phyloP scores from a whole-genome alignment of 2,329 filamentous ascomycete genomes.

The Aciculosporium take region DNA sequence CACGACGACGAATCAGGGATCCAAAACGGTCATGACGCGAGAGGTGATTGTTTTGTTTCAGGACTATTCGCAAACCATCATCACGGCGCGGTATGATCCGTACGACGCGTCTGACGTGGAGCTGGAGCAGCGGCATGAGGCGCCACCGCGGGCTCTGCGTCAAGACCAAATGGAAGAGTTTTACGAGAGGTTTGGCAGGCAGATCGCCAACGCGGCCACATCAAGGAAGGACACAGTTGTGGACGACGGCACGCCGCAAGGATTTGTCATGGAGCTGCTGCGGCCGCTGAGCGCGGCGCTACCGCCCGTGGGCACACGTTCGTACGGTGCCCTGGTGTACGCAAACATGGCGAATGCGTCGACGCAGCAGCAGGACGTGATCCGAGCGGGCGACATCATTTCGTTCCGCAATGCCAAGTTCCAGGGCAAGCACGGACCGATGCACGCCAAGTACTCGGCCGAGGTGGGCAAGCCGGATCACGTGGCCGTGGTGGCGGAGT shows the following conservation, averaged over 20 bases:
- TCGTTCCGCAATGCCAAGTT: conserved; percentile 87
- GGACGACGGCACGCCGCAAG: conserved; percentile 69
- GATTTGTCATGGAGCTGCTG: conserved; percentile 67
- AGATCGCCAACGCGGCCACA: conserved; percentile 55
- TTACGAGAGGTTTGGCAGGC: conserved; percentile 67
- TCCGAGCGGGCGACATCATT: conserved; percentile 82
- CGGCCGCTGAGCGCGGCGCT: conserved; percentile 60
- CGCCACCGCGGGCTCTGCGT: conserved; percentile 64
- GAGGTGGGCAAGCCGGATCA: conserved; percentile 86
- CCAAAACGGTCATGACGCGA: conserved; percentile 59
- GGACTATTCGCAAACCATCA: conserved; percentile 89
- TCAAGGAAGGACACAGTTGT: conserved; percentile 67
- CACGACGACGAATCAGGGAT: conserved; percentile 51
- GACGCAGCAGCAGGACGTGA: conserved; percentile 81
- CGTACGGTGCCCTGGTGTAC: conserved; percentile 87
- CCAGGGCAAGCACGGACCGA: conserved; percentile 84
- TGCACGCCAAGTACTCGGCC: conserved; percentile 84
- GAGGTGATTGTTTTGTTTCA: conserved; percentile 80
- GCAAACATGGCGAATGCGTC: conserved; percentile 89
- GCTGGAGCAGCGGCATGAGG: conserved; percentile 75
- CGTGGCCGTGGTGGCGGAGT: conserved; percentile 82
- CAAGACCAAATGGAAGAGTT: conserved; percentile 88
- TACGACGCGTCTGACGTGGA: conserved; percentile 57
- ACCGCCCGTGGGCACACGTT: conserved; percentile 69
- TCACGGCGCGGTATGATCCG: conserved; percentile 67